Evolutionary conservation across 169 alveolate species (phyloP), one percentile per base, ranked within the genome.

Genomic region (Eimeria sp.): DNA sequence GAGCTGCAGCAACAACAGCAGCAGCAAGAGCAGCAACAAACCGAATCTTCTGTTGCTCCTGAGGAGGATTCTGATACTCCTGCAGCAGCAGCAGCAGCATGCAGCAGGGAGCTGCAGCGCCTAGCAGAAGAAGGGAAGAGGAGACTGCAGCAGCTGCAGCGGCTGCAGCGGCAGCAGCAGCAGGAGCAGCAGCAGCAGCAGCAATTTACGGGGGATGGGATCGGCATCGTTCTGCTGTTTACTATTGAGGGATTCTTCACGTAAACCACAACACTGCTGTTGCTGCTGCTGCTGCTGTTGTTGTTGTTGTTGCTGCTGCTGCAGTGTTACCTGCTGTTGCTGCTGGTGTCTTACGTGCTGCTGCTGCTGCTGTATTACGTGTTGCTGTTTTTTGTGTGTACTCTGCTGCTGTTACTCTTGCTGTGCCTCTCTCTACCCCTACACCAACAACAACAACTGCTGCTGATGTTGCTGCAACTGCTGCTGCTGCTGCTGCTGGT

Each of bases 231-330:
- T 40, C 49, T 73, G 30, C 54, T 73, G 9, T 73, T 73, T 73
- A 73, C 84, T n/a, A 73, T 73, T 73, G 84, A 73, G 84, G 84
- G 84, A 30, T 73, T 73, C 84, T 73, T 73, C 84, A 73, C 84
- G 84, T 73, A 73, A 30, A 43, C 54, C 27, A 73, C 25, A 34
- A 34, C 40, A 34, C 78, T 54, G 63, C 63, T 54, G 63, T 3
- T 54, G 63, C 63, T 54, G 63, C 18, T 54, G 63, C 63, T 54
- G 63, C 63, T 54, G 63, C 63, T 54, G 63, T 3, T 54, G 63
- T 16, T 54, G 63, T 16, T 54, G 63, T 16, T 54, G 63, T 16
- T 54, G 63, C 18, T 54, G 63, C 63, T 54, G 63, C 22, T 54
- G 63, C 18, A 9, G 63, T 16, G 63, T 54, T 9, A 11, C 22